phyloP scores from a whole-genome alignment of 192 early-diverging fungal genomes.

The Kappamyces sp. region DNA sequence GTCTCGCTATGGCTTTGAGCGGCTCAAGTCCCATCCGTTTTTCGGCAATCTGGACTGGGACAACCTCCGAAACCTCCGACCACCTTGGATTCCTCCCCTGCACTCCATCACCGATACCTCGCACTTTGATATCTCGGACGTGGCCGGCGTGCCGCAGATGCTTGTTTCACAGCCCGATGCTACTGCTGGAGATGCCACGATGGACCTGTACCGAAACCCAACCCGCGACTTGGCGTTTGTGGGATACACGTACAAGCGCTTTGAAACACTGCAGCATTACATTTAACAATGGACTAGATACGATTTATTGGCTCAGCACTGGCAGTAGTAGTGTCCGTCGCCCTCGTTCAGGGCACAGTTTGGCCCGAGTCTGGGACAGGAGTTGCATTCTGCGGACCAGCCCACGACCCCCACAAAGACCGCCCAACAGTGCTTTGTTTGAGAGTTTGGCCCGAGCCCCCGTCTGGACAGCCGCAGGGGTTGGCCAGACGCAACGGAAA shows the following conservation, averaged over 20 bases:
- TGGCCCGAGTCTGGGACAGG: too few species aligned
- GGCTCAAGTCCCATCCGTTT: slow-evolving; percentile 91
- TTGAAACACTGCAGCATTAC: slow-evolving; percentile 36
- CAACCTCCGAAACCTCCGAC: slow-evolving; percentile 69
- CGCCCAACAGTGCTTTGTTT: too few species aligned
- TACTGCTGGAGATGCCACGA: slow-evolving; percentile 34
- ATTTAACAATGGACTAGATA: slow-evolving; percentile 13
- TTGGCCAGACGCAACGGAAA: too few species aligned
- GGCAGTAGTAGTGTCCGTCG: too few species aligned
- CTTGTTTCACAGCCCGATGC: slow-evolving; percentile 16
- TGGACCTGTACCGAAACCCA: slow-evolving; percentile 29
- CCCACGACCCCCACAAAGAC: too few species aligned
- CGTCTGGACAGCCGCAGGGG: too few species aligned
- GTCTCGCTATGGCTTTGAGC: slow-evolving; percentile 72
- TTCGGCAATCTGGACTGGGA: slow-evolving; percentile 93
- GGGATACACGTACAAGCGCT: slow-evolving; percentile 97
- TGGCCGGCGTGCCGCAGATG: slow-evolving; percentile 42
- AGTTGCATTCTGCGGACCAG: too few species aligned
- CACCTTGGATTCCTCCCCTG: slow-evolving; percentile 89
- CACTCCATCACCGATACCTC: slow-evolving; percentile 94
- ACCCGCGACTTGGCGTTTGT: slow-evolving; percentile 97
- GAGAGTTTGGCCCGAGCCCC: too few species aligned
- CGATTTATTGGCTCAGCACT: slow-evolving; percentile 26
- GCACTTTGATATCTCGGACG: slow-evolving; percentile 94
- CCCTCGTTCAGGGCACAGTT: too few species aligned